phyloP scores from a whole-genome alignment of 495 filamentous ascomycete genomes.

The Xylaria acuta region DNA sequence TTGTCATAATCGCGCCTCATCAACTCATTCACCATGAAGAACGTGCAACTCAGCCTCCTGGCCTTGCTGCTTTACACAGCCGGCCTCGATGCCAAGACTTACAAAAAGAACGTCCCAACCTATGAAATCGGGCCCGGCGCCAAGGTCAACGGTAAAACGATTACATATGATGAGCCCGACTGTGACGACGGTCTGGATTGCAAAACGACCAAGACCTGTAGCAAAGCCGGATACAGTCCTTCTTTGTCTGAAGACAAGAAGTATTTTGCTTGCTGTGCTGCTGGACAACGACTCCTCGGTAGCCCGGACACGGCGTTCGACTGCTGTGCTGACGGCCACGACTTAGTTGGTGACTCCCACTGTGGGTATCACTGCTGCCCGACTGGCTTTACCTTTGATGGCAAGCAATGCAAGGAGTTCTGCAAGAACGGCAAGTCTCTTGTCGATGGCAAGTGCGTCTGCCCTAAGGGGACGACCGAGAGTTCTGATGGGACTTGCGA shows the following conservation, averaged over 20 bases:
- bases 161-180: conserved; percentile 12
- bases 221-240: conserved; percentile 7
- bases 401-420: conserved; percentile 14
- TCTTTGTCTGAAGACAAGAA: conserved; percentile 20
- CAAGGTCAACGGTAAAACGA: conserved; percentile 3
- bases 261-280: conserved; percentile 21
- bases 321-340: conserved; percentile 24
- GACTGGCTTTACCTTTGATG: conserved; percentile 17
- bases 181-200: conserved; percentile 14
- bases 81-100: background rate
- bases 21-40: conserved; percentile 21
- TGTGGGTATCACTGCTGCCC: conserved; percentile 22
- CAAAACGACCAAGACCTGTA: conserved; percentile 7
- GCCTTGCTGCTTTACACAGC: background rate
- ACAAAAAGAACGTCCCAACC: conserved; percentile 16
- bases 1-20: background rate
- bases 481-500: conserved; percentile 14
- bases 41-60: conserved; percentile 1
- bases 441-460: conserved; percentile 22
- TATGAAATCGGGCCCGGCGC: conserved; percentile 8
- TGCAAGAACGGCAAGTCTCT: conserved; percentile 19
- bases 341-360: conserved; percentile 11
- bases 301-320: conserved; percentile 18
- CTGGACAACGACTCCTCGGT: conserved; percentile 21
- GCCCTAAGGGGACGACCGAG: conserved; percentile 13